phyloP scores from a whole-genome alignment of 2,329 filamentous ascomycete genomes.

The Colletotrichum falcatum region DNA sequence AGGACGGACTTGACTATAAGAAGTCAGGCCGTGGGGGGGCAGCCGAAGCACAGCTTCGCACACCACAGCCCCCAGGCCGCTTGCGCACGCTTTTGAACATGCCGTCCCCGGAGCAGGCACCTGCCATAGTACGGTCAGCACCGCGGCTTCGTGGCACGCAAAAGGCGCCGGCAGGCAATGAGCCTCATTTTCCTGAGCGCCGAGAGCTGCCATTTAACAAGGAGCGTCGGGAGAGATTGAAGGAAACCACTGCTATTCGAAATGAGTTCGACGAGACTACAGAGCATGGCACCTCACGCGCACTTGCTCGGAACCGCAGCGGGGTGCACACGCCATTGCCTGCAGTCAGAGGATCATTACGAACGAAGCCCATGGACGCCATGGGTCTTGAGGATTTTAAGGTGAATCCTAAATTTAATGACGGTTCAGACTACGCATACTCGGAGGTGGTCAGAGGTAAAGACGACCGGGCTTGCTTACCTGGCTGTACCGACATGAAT shows the following conservation, averaged over 20 bases:
- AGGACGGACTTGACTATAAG: constrained; percentile 58
- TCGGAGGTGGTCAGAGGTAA: constrained; percentile 79
- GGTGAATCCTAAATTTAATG: constrained; percentile 79
- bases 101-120: constrained; percentile 43
- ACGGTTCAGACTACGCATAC: constrained; percentile 79
- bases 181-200: constrained; percentile 53
- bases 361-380: constrained; percentile 66
- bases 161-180: constrained; percentile 39
- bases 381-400: constrained; percentile 82
- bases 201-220: constrained; percentile 57
- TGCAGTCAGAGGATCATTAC: constrained; percentile 55
- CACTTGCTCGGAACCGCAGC: constrained; percentile 14
- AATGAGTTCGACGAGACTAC: neutral
- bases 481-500: constrained; percentile 78
- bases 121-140: constrained; percentile 45
- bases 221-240: constrained; percentile 35
- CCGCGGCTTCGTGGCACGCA: constrained; percentile 43
- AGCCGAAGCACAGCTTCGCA: constrained; percentile 35
- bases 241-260: constrained; percentile 20
- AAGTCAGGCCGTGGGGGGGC: constrained; percentile 31
- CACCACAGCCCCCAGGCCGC: constrained; percentile 45
- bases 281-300: constrained; percentile 15
- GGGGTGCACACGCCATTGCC: constrained; percentile 24
- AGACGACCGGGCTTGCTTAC: constrained; percentile 75
- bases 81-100: constrained; percentile 52